Base-by-base conservation (phyloP, 2,329 filamentous ascomycete genomes). In the Laburnicola sp. region DNA sequence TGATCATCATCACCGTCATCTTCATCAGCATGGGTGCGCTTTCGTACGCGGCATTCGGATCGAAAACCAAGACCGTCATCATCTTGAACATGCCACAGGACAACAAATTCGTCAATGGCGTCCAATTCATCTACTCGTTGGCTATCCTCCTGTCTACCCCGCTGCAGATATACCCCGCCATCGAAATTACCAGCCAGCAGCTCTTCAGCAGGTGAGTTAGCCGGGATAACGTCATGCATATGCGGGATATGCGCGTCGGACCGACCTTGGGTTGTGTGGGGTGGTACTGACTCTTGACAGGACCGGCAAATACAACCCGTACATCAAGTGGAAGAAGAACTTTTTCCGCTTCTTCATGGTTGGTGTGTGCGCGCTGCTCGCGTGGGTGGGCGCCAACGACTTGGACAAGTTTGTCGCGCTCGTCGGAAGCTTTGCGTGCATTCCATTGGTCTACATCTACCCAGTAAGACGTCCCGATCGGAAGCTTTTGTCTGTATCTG, bases 301-400 rank as follows among this genome's bases (percentile, higher is more conserved):
- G 68, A 96, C 91, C 56, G 92, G 94, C 63, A 99, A 99, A 75
- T 96, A 97, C 77, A 97, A 97, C 70, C 92, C 91, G 0, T 94
- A 90, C 69, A 96, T 99, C 79, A 99, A 99, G 78, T 99, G 94
- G 94, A 89, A 97, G 81, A 99, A 99, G 85, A 99, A 99, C 64
- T 78, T 88, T 30, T 99, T 96, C 79, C 87, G 94, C 48, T 99
- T 97, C 80, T 86, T 93, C 68, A 85, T 97, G 56, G 94, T 97
- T 44, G 83, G 89, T 65, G 74, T 94, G 23, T 97, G 94, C 67
- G 89, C 92, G 0, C 75, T 86, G 51, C 88, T 99, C 59, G 93
- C 93, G 1, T 99, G 91, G 91, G 86, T 87, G 38, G 94, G 94
- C 55, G 93, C 94, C 2, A 89, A 91, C 60, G 87, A 97, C 74